Percentiles rank a stretch among this genome's conserved stretches.
These are phyloP conservation scores for Ophiostoma novo-ulmi DNA, from an alignment of 2,329 filamentous ascomycete genomes.

Conservation along the genomic window DNA sequence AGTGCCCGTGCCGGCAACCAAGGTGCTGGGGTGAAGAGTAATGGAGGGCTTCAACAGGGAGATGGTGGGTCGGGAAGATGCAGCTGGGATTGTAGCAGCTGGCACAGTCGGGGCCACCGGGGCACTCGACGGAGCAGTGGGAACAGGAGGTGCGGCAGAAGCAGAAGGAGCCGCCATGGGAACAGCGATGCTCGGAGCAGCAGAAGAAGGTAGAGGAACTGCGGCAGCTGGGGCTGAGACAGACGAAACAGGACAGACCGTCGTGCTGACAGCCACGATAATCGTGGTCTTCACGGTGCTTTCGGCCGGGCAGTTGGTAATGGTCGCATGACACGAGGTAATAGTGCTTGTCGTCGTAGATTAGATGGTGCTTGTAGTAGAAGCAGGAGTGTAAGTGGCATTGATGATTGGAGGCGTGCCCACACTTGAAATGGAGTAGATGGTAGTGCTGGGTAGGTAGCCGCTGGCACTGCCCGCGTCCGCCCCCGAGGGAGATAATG, in stretches of 20 bases:
- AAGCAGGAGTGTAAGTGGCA: neutral
- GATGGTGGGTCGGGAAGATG: neutral
- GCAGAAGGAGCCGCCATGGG: neutral
- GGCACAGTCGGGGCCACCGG: neutral
- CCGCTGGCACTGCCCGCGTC: neutral
- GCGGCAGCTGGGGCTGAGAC: neutral
- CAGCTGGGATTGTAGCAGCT: neutral
- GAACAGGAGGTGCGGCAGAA: neutral
- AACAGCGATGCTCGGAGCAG: neutral
- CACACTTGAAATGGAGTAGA: neutral
- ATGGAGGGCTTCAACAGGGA: neutral
- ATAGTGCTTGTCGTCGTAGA: conserved; percentile 47
- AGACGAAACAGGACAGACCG: conserved; percentile 40
- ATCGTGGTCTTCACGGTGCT: conserved; percentile 44
- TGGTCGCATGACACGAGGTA: conserved; percentile 44
- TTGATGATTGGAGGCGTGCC: neutral
- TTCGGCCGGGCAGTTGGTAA: conserved; percentile 49
- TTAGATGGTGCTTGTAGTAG: conserved; percentile 38
- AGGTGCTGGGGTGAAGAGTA: neutral
- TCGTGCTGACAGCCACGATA: conserved; percentile 54
- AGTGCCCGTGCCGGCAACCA: neutral
- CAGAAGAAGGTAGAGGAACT: neutral
- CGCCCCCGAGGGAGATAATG: neutral
- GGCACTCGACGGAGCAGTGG: neutral
- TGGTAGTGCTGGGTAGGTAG: neutral